phyloP scores from a whole-genome alignment of 352 stramenopile species.

The Phytopythium boreale region DNA sequence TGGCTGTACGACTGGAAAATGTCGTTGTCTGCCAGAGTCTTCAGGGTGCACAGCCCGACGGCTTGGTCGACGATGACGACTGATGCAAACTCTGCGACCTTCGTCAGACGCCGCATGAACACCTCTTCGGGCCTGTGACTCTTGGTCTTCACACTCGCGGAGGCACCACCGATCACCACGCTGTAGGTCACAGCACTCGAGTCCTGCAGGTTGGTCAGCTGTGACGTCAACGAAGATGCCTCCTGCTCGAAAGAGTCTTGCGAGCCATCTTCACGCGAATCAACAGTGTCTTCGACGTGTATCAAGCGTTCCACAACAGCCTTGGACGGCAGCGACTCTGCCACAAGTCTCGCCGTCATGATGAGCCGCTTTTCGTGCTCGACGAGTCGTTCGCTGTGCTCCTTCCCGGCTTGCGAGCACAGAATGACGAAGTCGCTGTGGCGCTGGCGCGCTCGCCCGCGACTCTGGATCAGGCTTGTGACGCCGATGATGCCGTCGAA shows the following conservation, averaged over 20 bases:
- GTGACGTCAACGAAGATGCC: not conserved
- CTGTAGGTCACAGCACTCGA: conserved; percentile 19
- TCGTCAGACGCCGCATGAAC: conserved; percentile 19
- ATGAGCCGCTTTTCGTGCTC: conserved; percentile 54
- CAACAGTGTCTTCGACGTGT: not conserved
- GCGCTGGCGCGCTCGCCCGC: conserved; percentile 52
- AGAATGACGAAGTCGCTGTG: conserved; percentile 72
- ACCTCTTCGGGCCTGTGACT: conserved; percentile 8
- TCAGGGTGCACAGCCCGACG: conserved; percentile 49
- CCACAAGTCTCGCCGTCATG: conserved; percentile 28
- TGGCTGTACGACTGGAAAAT: conserved; percentile 37
- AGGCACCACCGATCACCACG: conserved; percentile 33
- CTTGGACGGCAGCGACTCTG: conserved; percentile 48
- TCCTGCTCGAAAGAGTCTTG: not conserved
- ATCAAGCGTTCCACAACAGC: conserved; percentile 34
- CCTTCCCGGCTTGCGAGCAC: conserved; percentile 36
- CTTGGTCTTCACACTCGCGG: conserved; percentile 14
- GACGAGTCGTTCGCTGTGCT: conserved; percentile 44
- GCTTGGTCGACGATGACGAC: conserved; percentile 33
- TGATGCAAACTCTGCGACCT: conserved; percentile 26
- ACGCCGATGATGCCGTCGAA: conserved; percentile 71
- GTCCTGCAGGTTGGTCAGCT: not conserved
- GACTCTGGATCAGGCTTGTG: conserved; percentile 78
- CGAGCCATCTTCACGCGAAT: conserved; percentile 1
- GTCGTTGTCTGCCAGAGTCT: conserved; percentile 17